phyloP scores from a whole-genome alignment of 129 eudicot species.

The Arctium minus region DNA sequence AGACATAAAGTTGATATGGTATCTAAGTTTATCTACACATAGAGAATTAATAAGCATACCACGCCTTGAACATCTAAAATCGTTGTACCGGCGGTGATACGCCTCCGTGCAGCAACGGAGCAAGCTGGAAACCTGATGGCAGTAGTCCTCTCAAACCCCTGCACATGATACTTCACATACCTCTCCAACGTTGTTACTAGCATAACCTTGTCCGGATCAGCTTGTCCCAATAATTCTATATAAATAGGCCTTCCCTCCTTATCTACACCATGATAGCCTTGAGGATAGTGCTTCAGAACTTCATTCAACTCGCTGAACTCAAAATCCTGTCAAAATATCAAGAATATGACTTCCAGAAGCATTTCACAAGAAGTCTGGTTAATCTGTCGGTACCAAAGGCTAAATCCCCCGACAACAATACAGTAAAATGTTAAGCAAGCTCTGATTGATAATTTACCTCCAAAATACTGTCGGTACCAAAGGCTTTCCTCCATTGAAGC shows the following conservation, averaged over 20 bases:
- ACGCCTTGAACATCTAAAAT: slow-evolving; percentile 63
- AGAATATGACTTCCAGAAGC: neutral
- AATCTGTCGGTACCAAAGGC: too few species aligned
- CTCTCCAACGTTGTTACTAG: slow-evolving; percentile 48
- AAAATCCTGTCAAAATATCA: slow-evolving; percentile 32
- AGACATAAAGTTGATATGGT: neutral
- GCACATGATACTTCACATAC: slow-evolving; percentile 50
- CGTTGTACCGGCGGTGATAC: slow-evolving; percentile 44
- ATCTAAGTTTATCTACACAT: neutral
- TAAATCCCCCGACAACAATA: neutral
- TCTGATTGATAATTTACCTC: slow-evolving; percentile 32
- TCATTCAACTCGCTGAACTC: slow-evolving; percentile 43
- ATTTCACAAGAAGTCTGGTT: neutral
- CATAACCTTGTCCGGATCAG: slow-evolving; percentile 39
- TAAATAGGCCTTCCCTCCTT: slow-evolving; percentile 62
- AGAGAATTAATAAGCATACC: slow-evolving; percentile 28
- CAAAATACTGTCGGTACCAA: slow-evolving; percentile 48
- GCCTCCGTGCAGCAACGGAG: slow-evolving; percentile 37
- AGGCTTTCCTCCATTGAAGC: slow-evolving; percentile 70
- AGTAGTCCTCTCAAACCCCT: slow-evolving; percentile 51
- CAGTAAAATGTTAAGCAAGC: neutral
- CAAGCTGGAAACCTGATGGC: slow-evolving; percentile 54
- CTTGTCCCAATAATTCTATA: slow-evolving; percentile 49
- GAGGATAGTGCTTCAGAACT: slow-evolving; percentile 48
- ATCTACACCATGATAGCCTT: slow-evolving; percentile 60